A percentile compares a stretch with the other conserved stretches of the same genome.
Evolutionary conservation across 2,329 filamentous ascomycete species (phyloP).

Genomic region (Nothomitra cinnamomea): DNA sequence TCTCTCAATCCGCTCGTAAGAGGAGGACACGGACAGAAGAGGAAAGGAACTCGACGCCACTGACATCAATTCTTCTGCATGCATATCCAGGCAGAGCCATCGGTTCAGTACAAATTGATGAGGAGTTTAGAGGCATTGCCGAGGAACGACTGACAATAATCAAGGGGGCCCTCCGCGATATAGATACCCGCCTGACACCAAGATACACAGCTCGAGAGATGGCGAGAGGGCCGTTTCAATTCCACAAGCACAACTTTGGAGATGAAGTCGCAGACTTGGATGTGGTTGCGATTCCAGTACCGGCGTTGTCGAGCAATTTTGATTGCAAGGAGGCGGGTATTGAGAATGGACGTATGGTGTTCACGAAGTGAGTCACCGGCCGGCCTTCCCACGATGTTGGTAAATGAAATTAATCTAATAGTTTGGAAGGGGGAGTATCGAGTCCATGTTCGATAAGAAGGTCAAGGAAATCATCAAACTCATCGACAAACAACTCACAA

Average conservation of each 20-base stretch:
- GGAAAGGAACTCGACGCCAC: too few species aligned
- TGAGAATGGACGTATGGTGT: not conserved
- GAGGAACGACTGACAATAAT: not conserved
- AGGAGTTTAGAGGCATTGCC: not conserved
- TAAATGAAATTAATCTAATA: not conserved
- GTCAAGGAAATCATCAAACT: not conserved
- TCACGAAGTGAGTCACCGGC: not conserved
- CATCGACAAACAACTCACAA: not conserved
- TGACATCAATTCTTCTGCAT: too few species aligned
- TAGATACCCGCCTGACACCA: not conserved
- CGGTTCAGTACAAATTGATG: not conserved
- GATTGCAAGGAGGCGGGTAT: not conserved
- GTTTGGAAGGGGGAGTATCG: not conserved
- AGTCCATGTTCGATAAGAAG: not conserved
- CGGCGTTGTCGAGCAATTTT: not conserved
- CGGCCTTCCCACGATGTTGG: not conserved
- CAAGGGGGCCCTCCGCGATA: not conserved
- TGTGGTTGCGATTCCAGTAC: not conserved
- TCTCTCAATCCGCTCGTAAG: not conserved
- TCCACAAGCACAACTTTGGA: not conserved
- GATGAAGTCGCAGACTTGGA: not conserved
- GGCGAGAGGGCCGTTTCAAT: not conserved
- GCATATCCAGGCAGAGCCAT: not conserved
- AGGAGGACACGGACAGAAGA: too few species aligned
- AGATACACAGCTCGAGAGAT: not conserved